Evolutionary conservation across 2,329 filamentous ascomycete genomes (phyloP).

Genomic region (Hypoxylon sp.): DNA sequence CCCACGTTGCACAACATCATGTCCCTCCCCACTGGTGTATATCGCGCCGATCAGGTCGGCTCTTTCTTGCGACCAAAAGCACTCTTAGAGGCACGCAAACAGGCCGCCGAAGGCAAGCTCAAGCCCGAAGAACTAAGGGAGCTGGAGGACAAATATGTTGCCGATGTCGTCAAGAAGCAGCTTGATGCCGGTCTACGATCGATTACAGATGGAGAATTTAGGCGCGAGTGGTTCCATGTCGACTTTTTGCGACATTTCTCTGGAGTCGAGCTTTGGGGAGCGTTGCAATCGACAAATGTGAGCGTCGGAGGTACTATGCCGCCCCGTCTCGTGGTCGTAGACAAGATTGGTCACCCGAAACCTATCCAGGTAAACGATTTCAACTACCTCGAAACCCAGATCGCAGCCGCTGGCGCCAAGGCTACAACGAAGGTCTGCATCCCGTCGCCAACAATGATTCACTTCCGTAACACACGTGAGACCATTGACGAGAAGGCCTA

Average conservation of each 20-base stretch:
- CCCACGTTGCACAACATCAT: conserved; percentile 41
- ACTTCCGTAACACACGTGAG: conserved; percentile 64
- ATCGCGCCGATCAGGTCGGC: conserved; percentile 64
- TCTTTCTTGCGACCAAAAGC: conserved; percentile 61
- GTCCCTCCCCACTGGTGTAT: conserved; percentile 54
- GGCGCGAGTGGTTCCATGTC: conserved; percentile 65
- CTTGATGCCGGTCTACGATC: conserved; percentile 58
- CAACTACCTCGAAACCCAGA: conserved; percentile 59
- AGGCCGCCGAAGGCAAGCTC: conserved; percentile 54
- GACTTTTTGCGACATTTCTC: conserved; percentile 64
- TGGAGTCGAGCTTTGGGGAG: conserved; percentile 61
- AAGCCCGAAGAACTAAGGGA: conserved; percentile 55
- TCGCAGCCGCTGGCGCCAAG: conserved; percentile 49
- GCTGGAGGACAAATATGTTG: conserved; percentile 60
- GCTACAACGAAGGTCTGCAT: conserved; percentile 64
- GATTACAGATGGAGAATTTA: conserved; percentile 65
- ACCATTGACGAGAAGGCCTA: conserved; percentile 62
- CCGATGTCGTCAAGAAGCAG: conserved; percentile 57
- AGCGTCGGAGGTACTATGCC: conserved; percentile 60
- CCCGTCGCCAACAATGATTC: conserved; percentile 66
- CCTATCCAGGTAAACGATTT: conserved; percentile 66
- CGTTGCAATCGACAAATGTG: conserved; percentile 52
- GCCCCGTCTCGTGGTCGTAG: conserved; percentile 62
- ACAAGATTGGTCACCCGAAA: conserved; percentile 61
- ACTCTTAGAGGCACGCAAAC: conserved; percentile 58